Evolutionary conservation across 352 stramenopile genomes (phyloP), one percentile per base, ranked within the genome.

Genomic region (Globisporangium megalacanthum): DNA sequence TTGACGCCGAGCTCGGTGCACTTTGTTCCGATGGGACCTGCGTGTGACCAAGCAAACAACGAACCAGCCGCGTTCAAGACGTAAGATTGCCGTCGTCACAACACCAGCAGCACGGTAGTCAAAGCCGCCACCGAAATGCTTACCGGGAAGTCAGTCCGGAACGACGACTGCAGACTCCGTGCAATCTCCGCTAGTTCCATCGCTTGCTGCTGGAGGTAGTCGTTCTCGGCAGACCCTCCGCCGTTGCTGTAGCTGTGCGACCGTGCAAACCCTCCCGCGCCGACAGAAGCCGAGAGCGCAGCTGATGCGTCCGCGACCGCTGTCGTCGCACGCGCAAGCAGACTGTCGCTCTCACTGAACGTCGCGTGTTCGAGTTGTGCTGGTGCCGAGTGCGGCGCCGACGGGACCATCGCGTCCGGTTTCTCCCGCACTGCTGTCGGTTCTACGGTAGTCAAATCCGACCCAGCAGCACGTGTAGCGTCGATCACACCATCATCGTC

Each of bases 181-280:
- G 79, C 77, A 42, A 87, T 83, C 52, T 85, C 79, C 0, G 71
- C 77, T 13, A 89, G 62, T 59, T 89, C 79, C 59, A 82, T 80
- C 14, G 77, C 71, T 60, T 86, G 72, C 49, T 81, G 73, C 60
- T 87, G 69, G 37, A 85, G 65, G 55, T 72, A 73, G 9, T 81
- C 71, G 56, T 79, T 82, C 45, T 56, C 62, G n/a, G 41, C 50
- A 2, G 36, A 33, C 4, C 31, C 20, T 10, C n/a, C 14, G 1
- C 25, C 25, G 25, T 29, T 29, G 36, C 35, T 48, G 22, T 54
- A 52, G 54, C 66, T 51, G 25, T 29, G 25, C 66, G 65, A 37
- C 63, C 68, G 57, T 52, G 79, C 31, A 56, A 72, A n/a, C 39
- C 54, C 22, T 49, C 44, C 15, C 61, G 46, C 37, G 2, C 20